phyloP scores from a whole-genome alignment of 345 rosid species.

The Hevea brasiliensis region DNA sequence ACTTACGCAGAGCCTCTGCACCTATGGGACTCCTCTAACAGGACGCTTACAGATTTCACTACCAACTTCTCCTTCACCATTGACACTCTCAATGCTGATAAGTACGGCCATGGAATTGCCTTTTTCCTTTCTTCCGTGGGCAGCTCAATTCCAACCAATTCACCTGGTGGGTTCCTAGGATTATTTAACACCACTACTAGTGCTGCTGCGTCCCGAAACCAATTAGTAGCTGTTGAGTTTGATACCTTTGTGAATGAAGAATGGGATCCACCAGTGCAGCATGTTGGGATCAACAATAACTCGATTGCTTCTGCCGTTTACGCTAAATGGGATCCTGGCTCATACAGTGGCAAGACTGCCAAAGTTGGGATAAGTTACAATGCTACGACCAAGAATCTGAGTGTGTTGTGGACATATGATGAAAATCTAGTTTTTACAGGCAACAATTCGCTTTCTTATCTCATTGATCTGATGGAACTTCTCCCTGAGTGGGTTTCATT shows the following conservation, averaged over 20 bases:
- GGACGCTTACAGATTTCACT: not conserved
- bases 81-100: not conserved
- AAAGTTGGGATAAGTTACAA: slow-evolving; percentile 16
- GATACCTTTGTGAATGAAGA: slow-evolving; percentile 4
- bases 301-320: not conserved
- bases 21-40: not conserved
- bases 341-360: not conserved
- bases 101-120: not conserved
- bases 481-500: slow-evolving; percentile 11
- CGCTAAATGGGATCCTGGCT: not conserved
- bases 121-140: not conserved
- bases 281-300: slow-evolving; percentile 23
- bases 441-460: slow-evolving; percentile 21
- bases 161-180: slow-evolving; percentile 10
- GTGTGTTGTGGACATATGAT: slow-evolving; percentile 6
- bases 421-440: not conserved
- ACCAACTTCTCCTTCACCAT: not conserved
- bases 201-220: not conserved
- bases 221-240: slow-evolving; percentile 23
- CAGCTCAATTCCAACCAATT: not conserved
- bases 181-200: not conserved
- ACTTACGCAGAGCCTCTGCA: not conserved
- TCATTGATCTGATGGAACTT: slow-evolving; percentile 7
- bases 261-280: slow-evolving; percentile 15
- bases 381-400: slow-evolving; percentile 14